Evolutionary conservation across 352 stramenopile species (phyloP).

Genomic region (Peronosclerospora sorghi): DNA sequence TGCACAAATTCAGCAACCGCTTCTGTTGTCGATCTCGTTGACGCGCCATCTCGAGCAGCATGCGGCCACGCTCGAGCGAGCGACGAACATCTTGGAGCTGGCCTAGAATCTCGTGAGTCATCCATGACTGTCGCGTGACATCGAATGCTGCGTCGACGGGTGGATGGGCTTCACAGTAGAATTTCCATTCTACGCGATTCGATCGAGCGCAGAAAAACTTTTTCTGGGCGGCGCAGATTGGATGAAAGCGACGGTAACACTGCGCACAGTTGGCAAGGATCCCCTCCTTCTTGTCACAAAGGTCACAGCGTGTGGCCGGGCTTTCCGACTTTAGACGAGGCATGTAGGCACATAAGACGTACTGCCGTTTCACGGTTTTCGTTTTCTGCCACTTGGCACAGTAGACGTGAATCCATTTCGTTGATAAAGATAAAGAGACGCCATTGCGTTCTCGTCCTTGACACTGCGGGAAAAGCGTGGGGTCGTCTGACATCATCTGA

Average conservation of each 20-base stretch:
- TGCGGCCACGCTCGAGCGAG: constrained; percentile 68
- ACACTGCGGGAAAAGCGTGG: not conserved
- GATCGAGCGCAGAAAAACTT: constrained; percentile 52
- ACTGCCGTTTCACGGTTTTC: constrained; percentile 51
- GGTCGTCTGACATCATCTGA: not conserved
- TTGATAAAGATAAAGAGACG: constrained; percentile 9
- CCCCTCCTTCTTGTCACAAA: constrained; percentile 40
- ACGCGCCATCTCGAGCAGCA: constrained; percentile 78
- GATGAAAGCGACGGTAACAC: constrained; percentile 61
- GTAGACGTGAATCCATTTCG: constrained; percentile 69
- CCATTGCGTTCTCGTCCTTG: constrained; percentile 7
- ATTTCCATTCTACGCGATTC: constrained; percentile 56
- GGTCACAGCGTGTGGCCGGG: constrained; percentile 33
- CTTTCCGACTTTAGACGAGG: constrained; percentile 16
- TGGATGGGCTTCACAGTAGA: constrained; percentile 63
- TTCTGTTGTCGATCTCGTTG: constrained; percentile 82
- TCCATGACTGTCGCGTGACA: constrained; percentile 56
- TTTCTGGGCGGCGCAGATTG: constrained; percentile 58
- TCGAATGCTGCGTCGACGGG: constrained; percentile 63
- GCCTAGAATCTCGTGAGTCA: constrained; percentile 59
- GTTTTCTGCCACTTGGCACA: constrained; percentile 67
- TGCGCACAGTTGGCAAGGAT: constrained; percentile 41
- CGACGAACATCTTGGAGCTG: constrained; percentile 67
- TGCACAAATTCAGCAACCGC: constrained; percentile 50
- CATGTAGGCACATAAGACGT: constrained; percentile 43